phyloP scores from a whole-genome alignment of 805 yeast species.

The Candida methanosorbosa region DNA sequence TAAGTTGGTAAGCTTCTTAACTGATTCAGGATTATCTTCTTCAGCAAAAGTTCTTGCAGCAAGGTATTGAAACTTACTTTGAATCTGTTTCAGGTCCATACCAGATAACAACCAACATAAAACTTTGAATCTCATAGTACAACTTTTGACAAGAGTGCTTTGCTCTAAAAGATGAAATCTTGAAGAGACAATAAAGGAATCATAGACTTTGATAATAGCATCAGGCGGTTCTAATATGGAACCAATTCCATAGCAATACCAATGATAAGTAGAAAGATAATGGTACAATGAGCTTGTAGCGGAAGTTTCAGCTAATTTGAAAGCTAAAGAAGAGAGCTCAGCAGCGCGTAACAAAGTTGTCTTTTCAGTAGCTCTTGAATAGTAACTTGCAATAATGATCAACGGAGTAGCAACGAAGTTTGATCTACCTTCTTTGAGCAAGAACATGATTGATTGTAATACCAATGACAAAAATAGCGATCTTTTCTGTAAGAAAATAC shows the following conservation, averaged over 20 bases:
- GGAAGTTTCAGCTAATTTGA: constrained; percentile 24
- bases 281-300: constrained; percentile 24
- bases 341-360: constrained; percentile 27
- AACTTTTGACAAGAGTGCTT: constrained; percentile 1
- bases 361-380: constrained; percentile 20
- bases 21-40: neutral
- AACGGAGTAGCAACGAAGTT: constrained; percentile 31
- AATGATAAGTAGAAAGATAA: constrained; percentile 30
- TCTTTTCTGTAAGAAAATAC: constrained; percentile 19
- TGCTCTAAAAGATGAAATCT: constrained; percentile 3
- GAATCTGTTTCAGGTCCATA: constrained; percentile 3
- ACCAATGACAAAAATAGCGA: constrained; percentile 24
- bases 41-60: neutral
- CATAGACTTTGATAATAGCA: constrained; percentile 19
- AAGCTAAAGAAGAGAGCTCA: constrained; percentile 33
- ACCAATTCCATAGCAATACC: constrained; percentile 33
- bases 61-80: constrained; percentile 3
- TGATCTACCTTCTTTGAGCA: constrained; percentile 31
- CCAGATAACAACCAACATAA: constrained; percentile 10
- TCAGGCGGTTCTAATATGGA: constrained; percentile 31
- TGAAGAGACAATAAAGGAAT: constrained; percentile 8
- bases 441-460: constrained; percentile 24
- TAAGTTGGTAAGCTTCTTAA: neutral
- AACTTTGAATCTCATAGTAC: constrained; percentile 7
- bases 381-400: constrained; percentile 28